Base-by-base conservation (phyloP, 1,284 basidiomycete species). In the Ustilago xerochloae region DNA sequence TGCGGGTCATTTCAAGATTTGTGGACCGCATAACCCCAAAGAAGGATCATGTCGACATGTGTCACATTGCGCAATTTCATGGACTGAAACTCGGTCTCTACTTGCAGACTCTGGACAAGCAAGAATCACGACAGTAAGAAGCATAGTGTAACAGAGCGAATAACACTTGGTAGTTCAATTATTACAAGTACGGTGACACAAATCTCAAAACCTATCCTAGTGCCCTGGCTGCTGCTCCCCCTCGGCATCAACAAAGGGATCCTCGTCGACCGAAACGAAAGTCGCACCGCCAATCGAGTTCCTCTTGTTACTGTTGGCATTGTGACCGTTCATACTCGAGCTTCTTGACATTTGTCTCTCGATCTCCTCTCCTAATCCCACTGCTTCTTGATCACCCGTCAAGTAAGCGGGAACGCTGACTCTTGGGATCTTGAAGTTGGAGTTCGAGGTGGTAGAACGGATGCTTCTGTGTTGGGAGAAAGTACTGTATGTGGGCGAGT, bases 201-300 rank as follows among this genome's bases (percentile, higher is more conserved):
- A 9, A 28, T 28, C 24, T 10, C 22, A 28, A n/a, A n/a, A n/a
- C n/a, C n/a, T n/a, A n/a, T n/a, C n/a, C n/a, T n/a, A n/a, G n/a
- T n/a, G n/a, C n/a, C n/a, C n/a, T n/a, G n/a, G n/a, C n/a, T n/a
- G 24, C 9, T 28, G 43, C 6, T 12, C 30, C 29, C 36, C 51
- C 59, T 69, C 55, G 0, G 66, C 60, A 22, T 69, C 66, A 12
- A 59, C 60, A 41, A 63, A 69, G 10, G 66, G 60, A 29, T 63
- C 51, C 18, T 59, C 60, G 12, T 67, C 64, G 0, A 55, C 20
- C 22, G 54, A 58, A 3, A 63, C 47, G 12, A 55, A 47, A 18
- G 66, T 63, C 10, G 35, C 56, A 0, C 22, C 56, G 1, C 51
- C 55, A 16, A 29, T 50, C 3, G 63, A 65, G 4, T 20, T 3